Base-by-base conservation (phyloP, 441 rosid species). In the Gossypium aridum region DNA sequence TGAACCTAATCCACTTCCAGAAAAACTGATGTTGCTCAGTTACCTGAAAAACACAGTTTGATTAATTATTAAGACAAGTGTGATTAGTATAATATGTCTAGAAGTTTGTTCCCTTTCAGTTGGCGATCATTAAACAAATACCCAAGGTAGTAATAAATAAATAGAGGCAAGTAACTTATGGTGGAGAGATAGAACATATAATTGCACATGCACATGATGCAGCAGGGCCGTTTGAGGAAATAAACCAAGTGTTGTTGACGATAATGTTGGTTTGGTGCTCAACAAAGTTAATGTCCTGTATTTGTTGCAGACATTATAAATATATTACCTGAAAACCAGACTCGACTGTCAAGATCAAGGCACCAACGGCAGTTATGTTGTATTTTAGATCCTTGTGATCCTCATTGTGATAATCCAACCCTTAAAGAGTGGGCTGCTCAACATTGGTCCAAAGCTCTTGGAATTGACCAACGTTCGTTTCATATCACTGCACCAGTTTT, bases 401-500 rank as follows among this genome's bases (percentile, higher is more conserved):
- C 39, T 34, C 39, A 34, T 34, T 34, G 5, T 34, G 39, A 34
- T 34, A 6, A 34, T 34, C 39, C 39, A 34, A 34, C 39, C 39
- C 37, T 31, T 31, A 31, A 5, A 31, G 37, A 31, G 37, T 34
- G 39, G 39, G 39, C 39, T 34, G 39, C 39, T 34, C 39, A 34
- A 34, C 39, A 34, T 34, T 34, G 39, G 39, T 6, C 8, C 39
- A 34, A 34, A 34, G 39, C 39, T 34, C 39, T 34, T 34, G 39
- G 39, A 34, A 34, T 34, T 34, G 39, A 34, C 8, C 39, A 0
- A 1, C 6, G 39, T 34, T 95, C 62, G 95, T 91, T 80, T 88
- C 88, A 53, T 34, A 85, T 95, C 47, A 68, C 89, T 54, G 97
- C 96, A 17, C 99, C 99, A 14, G 96, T 91, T 74, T 91, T 95